These are phyloP conservation scores for Farysia itapuensis DNA, from an alignment of 1,284 basidiomycete species.

Conservation along the genomic window DNA sequence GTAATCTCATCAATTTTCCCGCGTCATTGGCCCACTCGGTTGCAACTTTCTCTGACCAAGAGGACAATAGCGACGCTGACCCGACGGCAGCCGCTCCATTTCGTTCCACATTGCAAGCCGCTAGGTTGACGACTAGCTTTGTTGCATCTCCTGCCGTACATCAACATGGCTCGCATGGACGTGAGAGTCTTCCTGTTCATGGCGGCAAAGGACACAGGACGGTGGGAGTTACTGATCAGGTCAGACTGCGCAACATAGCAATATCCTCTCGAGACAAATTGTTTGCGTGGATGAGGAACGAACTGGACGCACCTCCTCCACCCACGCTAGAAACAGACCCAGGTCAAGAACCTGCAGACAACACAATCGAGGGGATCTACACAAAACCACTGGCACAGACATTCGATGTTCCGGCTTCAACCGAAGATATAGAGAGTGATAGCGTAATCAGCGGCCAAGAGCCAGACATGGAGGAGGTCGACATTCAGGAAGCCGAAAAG, in stretches of 20 bases:
- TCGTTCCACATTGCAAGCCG: neutral
- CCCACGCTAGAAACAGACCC: constrained; percentile 34
- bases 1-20: constrained; percentile 28
- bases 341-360: constrained; percentile 16
- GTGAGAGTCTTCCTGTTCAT: constrained; percentile 30
- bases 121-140: too few relatives aligned
- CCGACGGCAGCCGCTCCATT: neutral
- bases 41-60: constrained; percentile 11
- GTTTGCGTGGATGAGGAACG: constrained; percentile 50
- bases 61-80: neutral
- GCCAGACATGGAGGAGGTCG: constrained; percentile 24
- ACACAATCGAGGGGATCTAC: constrained; percentile 13
- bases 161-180: constrained; percentile 1
- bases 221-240: constrained; percentile 43
- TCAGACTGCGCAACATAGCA: constrained; percentile 49
- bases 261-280: constrained; percentile 43
- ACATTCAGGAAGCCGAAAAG: constrained; percentile 1
- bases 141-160: constrained; percentile 31
- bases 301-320: constrained; percentile 39
- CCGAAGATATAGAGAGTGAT: neutral
- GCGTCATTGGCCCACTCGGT: constrained; percentile 18
- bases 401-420: neutral
- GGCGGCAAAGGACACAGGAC: constrained; percentile 33
- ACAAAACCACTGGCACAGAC: neutral
- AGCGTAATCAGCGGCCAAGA: constrained; percentile 4